Percentiles rank a stretch among this genome's conserved stretches.
phyloP scores from a whole-genome alignment of 768 basidiomycete species.

The Mycena rosella region DNA sequence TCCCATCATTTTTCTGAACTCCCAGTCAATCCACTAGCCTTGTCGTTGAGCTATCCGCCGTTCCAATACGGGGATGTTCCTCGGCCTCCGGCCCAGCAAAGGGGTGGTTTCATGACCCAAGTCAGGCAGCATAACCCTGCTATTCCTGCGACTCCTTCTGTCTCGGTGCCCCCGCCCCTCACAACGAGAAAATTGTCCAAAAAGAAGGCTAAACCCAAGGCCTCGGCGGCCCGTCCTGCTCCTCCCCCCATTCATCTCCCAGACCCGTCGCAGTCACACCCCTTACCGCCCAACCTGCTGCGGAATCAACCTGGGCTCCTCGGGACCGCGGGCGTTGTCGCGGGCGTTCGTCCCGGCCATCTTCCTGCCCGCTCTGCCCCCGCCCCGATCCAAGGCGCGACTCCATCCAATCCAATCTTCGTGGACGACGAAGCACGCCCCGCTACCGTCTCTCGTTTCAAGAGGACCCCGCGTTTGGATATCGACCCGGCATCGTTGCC shows the following conservation, averaged over 20 bases:
- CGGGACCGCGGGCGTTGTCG: slow-evolving; percentile 79
- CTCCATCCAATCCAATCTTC: slow-evolving; percentile 75
- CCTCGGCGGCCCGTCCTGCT: slow-evolving; percentile 59
- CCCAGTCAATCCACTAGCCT: slow-evolving; percentile 83
- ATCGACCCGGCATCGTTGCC: slow-evolving; percentile 60
- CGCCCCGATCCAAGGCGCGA: slow-evolving; percentile 61
- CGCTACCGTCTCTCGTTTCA: slow-evolving; percentile 32
- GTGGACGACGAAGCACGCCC: slow-evolving; percentile 64
- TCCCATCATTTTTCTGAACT: slow-evolving; percentile 91
- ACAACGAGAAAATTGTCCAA: slow-evolving; percentile 52
- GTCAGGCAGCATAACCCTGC: slow-evolving; percentile 23
- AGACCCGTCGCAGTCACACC: slow-evolving; percentile 67
- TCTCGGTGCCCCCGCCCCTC: slow-evolving; percentile 36
- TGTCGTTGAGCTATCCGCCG: slow-evolving; percentile 59
- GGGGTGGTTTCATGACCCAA: slow-evolving; percentile 23
- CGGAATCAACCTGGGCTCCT: slow-evolving; percentile 80
- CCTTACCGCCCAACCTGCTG: slow-evolving; percentile 75
- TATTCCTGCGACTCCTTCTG: slow-evolving; percentile 36
- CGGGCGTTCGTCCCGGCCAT: slow-evolving; percentile 70
- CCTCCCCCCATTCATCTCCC: slow-evolving; percentile 73
- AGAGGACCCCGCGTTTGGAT: slow-evolving; percentile 25
- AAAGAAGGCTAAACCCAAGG: slow-evolving; percentile 47
- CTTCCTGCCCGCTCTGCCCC: slow-evolving; percentile 49
- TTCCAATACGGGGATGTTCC: slow-evolving; percentile 45
- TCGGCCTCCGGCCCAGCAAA: slow-evolving; percentile 53